Evolutionary conservation across 345 rosid species (phyloP).

Genomic region (Populus davidiana): DNA sequence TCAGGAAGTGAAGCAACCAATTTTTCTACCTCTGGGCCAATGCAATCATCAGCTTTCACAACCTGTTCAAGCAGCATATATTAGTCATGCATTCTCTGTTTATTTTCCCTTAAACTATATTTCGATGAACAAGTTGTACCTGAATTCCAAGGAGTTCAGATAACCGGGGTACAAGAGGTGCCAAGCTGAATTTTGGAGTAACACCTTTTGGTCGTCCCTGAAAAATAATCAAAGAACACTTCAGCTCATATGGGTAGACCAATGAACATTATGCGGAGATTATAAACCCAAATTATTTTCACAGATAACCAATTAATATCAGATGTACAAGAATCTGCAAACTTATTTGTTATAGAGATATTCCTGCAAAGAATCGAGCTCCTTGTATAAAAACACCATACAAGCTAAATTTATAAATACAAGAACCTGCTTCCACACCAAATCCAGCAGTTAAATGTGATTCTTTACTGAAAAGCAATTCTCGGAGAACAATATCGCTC

Average conservation of each 20-base stretch:
- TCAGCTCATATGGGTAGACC: background rate
- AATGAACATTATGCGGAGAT: background rate
- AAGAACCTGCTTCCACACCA: background rate
- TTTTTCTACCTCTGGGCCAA: slow-evolving; percentile 87
- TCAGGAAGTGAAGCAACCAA: slow-evolving; percentile 78
- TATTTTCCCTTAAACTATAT: background rate
- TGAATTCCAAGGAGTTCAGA: slow-evolving; percentile 84
- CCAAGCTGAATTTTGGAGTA: slow-evolving; percentile 88
- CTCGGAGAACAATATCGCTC: background rate
- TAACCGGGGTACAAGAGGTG: slow-evolving; percentile 79
- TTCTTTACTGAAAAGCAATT: background rate
- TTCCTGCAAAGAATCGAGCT: background rate
- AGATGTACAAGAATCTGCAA: slow-evolving; percentile 5
- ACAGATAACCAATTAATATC: background rate
- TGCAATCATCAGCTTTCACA: slow-evolving; percentile 78
- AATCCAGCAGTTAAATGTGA: background rate
- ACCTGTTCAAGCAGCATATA: slow-evolving; percentile 14
- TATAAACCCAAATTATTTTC: background rate
- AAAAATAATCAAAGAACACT: slow-evolving; percentile 7
- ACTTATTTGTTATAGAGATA: background rate
- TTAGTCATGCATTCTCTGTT: background rate
- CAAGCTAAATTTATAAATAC: background rate
- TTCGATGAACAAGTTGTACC: slow-evolving; percentile 35
- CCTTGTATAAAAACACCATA: background rate
- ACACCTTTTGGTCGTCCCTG: slow-evolving; percentile 96